Conservation (phyloP, 2,329 filamentous ascomycete genomes). For the Sclerotinia glacialis region DNA sequence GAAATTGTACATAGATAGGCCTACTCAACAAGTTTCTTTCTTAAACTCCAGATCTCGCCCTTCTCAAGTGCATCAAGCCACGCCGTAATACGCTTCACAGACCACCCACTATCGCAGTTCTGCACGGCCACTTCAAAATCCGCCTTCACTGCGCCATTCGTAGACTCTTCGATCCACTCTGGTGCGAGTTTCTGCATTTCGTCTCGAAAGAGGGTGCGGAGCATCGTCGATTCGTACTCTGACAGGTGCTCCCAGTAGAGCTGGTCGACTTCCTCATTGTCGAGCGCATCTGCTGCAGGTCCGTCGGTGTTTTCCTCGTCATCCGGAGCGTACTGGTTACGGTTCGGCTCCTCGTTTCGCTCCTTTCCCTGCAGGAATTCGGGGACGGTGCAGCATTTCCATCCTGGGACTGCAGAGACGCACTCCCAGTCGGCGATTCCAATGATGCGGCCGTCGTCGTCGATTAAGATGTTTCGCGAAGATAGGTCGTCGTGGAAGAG, state of each 20-base stretch:
- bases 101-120: slow-evolving; percentile 23
- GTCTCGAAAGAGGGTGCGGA: slow-evolving; percentile 40
- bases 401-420: slow-evolving; percentile 44
- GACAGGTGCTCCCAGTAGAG: slow-evolving; percentile 45
- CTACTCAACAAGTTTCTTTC: slow-evolving; percentile 21
- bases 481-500: slow-evolving; percentile 43
- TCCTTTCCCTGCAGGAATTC: slow-evolving; percentile 39
- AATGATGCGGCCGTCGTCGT: slow-evolving; percentile 41
- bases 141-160: slow-evolving; percentile 35
- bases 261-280: slow-evolving; percentile 42
- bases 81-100: slow-evolving; percentile 2
- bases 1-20: no score
- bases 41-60: slow-evolving; percentile 19
- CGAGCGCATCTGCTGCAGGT: slow-evolving; percentile 29
- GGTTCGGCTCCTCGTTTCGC: slow-evolving; percentile 38
- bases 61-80: slow-evolving; percentile 24
- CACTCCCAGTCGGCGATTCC: slow-evolving; percentile 47
- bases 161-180: slow-evolving; percentile 26
- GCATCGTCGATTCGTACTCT: slow-evolving; percentile 44
- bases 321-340: slow-evolving; percentile 16
- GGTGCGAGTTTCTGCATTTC: slow-evolving; percentile 36
- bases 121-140: slow-evolving; percentile 38
- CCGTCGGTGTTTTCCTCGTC: slow-evolving; percentile 25
- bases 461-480: slow-evolving; percentile 44
- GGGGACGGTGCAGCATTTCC: slow-evolving; percentile 41